Conservation (phyloP, 345 rosid species). For the Lenwebbia sp. region DNA sequence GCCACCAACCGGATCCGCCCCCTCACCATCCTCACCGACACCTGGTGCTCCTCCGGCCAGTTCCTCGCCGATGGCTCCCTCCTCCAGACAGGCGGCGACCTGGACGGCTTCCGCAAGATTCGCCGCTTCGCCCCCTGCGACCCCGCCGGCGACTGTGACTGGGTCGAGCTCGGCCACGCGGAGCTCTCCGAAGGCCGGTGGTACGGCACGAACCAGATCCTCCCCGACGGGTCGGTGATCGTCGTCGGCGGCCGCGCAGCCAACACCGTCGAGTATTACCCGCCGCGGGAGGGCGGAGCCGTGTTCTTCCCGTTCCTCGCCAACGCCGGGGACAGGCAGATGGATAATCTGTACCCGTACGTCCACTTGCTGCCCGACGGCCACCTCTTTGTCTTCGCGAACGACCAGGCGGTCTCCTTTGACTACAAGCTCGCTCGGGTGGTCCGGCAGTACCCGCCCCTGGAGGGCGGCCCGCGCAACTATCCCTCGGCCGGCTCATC, state of each 20-base stretch:
- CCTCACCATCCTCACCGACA: slow-evolving; percentile 54
- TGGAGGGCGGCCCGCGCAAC: slow-evolving; percentile 76
- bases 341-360: slow-evolving; percentile 89
- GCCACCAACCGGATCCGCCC: slow-evolving; percentile 45
- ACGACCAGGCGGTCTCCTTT: slow-evolving; percentile 57
- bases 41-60: slow-evolving; percentile 80
- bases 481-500: slow-evolving; percentile 88
- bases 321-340: slow-evolving; percentile 61
- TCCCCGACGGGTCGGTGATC: slow-evolving; percentile 67
- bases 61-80: slow-evolving; percentile 60
- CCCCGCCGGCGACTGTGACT: slow-evolving; percentile 32
- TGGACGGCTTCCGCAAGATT: slow-evolving; percentile 42
- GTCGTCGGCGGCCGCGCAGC: slow-evolving; percentile 61
- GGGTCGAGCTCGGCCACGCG: slow-evolving; percentile 50
- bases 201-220: slow-evolving; percentile 61
- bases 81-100: slow-evolving; percentile 67
- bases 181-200: slow-evolving; percentile 44
- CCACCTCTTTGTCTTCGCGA: slow-evolving; percentile 71
- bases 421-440: slow-evolving; percentile 39
- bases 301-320: slow-evolving; percentile 54
- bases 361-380: slow-evolving; percentile 86
- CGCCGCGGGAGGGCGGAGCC: slow-evolving; percentile 46
- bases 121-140: slow-evolving; percentile 50
- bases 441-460: slow-evolving; percentile 44
- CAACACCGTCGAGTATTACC: slow-evolving; percentile 55